Base-by-base conservation (phyloP, 257 asterid species). In the Cordia subcordata region DNA sequence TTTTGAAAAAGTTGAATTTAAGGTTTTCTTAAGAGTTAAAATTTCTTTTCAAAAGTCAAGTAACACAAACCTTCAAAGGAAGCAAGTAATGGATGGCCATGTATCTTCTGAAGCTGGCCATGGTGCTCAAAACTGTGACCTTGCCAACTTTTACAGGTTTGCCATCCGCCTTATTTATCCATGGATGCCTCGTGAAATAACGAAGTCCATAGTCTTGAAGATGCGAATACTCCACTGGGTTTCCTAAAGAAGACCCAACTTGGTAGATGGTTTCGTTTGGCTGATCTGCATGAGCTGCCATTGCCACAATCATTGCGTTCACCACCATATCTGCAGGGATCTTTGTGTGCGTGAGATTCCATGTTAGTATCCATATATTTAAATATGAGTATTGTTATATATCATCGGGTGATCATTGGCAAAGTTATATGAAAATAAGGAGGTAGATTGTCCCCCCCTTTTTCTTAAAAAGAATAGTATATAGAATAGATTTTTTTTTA, bases 261-360 rank as follows among this genome's bases (percentile, higher is more conserved):
- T 92, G 96, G 73, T 88, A 92, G 40, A 92, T 84, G 58, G 49
- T 77, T 0, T 73, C 73, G 27, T 47, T n/a, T 9, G 38, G 63
- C 45, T 80, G 75, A 59, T 79, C 71, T 23, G 90, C 81, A 63
- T 81, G 78, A 5, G 81, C 94, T 14, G 17, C 79, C 79, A 81
- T 85, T 11, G 95, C 85, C n/a, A 63, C 92, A 0, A 88, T 82
- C 93, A 84, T 91, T 11, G 90, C 81, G 45, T 91, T 88, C 78
- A 91, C 94, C 78, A 91, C 98, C 98, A 91, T 91, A 32, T 91
- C 98, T 0, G 93, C 96, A 6, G 96, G 98, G 35, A 91, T 85
- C 98, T 88, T 84, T 71, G 60, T 55, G 27, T 88, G 85, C 69
- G 60, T 55, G 27, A 5, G 27, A 17, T 20, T 11, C 19, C 47